phyloP scores from a whole-genome alignment of 2,329 filamentous ascomycete species.

The Exophiala spinifera region DNA sequence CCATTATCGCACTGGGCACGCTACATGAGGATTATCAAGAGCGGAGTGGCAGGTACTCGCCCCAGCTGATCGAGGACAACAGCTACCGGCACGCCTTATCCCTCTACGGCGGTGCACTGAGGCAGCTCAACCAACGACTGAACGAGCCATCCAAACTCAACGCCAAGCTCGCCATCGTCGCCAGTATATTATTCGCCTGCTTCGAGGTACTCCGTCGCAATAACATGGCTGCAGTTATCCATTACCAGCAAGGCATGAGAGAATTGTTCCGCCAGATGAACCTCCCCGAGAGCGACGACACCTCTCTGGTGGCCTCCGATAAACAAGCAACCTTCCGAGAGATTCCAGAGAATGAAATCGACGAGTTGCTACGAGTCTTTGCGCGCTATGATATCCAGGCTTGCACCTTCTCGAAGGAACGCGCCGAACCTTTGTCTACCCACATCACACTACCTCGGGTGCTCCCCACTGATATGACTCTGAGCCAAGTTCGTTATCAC shows the following conservation, averaged over 20 bases:
- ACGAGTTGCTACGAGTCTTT: constrained; percentile 30
- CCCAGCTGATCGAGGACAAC: constrained; percentile 53
- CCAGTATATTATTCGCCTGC: constrained; percentile 63
- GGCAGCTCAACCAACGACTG: constrained; percentile 48
- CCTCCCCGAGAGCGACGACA: constrained; percentile 31
- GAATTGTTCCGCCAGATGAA: constrained; percentile 29
- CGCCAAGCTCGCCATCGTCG: constrained; percentile 59
- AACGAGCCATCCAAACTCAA: constrained; percentile 42
- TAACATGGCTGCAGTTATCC: constrained; percentile 30
- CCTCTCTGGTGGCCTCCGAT: constrained; percentile 11
- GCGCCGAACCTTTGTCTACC: constrained; percentile 22
- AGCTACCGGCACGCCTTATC: constrained; percentile 47
- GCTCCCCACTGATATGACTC: constrained; percentile 24
- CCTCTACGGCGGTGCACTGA: constrained; percentile 58
- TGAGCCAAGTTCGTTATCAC: constrained; percentile 28
- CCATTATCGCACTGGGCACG: constrained; percentile 63
- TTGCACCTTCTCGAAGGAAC: constrained; percentile 30
- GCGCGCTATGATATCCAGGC: constrained; percentile 32
- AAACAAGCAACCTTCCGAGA: constrained; percentile 21
- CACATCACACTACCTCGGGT: constrained; percentile 20
- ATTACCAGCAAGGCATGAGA: constrained; percentile 30
- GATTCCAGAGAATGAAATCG: constrained; percentile 28
- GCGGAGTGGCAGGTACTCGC: constrained; percentile 27
- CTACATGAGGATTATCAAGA: constrained; percentile 54
- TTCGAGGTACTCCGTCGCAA: constrained; percentile 50